Percentiles rank a stretch among this genome's conserved stretches.
Conservation (phyloP, 2,329 filamentous ascomycete species). For the Penicillium sp. region DNA sequence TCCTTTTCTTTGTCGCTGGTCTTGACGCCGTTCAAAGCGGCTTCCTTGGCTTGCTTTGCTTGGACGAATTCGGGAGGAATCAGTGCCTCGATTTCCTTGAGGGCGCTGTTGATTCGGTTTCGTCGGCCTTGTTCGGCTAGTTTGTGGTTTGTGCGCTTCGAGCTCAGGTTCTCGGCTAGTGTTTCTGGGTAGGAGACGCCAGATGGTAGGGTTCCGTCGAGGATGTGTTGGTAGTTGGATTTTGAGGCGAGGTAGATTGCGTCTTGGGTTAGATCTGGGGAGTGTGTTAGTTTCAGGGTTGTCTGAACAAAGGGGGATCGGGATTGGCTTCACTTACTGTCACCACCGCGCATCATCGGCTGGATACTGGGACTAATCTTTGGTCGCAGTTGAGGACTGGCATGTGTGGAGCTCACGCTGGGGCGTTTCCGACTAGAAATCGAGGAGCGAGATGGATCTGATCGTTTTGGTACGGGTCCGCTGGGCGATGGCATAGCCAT, state of each 20-base stretch:
- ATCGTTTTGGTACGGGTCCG: constrained; percentile 43
- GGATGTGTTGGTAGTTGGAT: constrained; percentile 96
- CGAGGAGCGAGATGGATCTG: constrained; percentile 54
- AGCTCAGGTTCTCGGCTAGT: constrained; percentile 89
- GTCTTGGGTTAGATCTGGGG: constrained; percentile 56
- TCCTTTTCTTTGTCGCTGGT: constrained; percentile 54
- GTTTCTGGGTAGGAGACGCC: constrained; percentile 90
- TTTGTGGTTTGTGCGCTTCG: constrained; percentile 96
- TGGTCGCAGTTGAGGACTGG: constrained; percentile 83
- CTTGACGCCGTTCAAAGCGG: constrained; percentile 44
- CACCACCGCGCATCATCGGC: constrained; percentile 75
- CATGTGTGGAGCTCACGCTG: constrained; percentile 73
- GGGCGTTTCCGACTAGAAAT: constrained; percentile 64
- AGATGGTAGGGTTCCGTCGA: constrained; percentile 89
- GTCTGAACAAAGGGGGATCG: neutral
- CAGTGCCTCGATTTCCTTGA: constrained; percentile 87
- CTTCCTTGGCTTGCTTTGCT: constrained; percentile 45
- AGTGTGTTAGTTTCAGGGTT: neutral
- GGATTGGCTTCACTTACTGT: constrained; percentile 53
- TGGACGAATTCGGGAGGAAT: constrained; percentile 64
- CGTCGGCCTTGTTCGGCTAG: constrained; percentile 94
- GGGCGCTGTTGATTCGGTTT: constrained; percentile 91
- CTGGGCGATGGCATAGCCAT: constrained; percentile 58
- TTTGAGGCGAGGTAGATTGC: constrained; percentile 86
- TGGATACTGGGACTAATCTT: constrained; percentile 95